Evolutionary conservation across 192 early-diverging fungal genomes (phyloP), one percentile per base, ranked within the genome.

Genomic region (Coemansia sp.): DNA sequence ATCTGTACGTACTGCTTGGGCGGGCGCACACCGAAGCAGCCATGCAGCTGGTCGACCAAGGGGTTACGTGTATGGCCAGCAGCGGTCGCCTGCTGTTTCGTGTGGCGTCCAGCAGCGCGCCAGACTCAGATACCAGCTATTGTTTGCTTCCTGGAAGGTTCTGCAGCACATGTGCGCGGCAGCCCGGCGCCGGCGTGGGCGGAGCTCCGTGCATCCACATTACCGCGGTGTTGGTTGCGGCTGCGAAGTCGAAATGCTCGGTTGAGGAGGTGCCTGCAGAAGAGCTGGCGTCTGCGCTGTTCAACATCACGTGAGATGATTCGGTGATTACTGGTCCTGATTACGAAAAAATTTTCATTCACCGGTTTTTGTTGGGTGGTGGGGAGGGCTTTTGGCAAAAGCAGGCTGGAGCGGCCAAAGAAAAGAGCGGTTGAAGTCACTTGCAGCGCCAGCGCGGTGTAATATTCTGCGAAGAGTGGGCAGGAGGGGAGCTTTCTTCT

Each of bases 101-200:
- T 17, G 62, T 73, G 12, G 61, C 55, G 19, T 27, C 38, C 29
- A 27, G 66, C 47, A 19, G 45, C 21, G 25, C 27, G 57, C 52
- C 51, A 55, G 62, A 47, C 17, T 35, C 66, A 9, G 64, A 64
- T 54, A 41, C 51, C 6, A 75, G 72, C 66, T 81, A 59, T 45
- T 81, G 78, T 62, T 17, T 81, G 63, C 78, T 81, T 17, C 78
- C 78, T 3, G 78, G 78, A 32, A 54, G 63, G 32, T 74, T 66
- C 59, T 81, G 78, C 57, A 75, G 56, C 39, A 38, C 45, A 12
- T 81, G 78, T 57, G 54, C 67, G 5, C 29, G 60, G 39, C 57
- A 51, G 32, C 17, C 55, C 11, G 48, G 25, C 14, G 39, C 62
- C 4, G 61, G 54, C 55, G 39, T 60, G 17, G 73, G 51, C 3